phyloP scores from a whole-genome alignment of 2,329 filamentous ascomycete species.

The Amylocarpus encephaloides region DNA sequence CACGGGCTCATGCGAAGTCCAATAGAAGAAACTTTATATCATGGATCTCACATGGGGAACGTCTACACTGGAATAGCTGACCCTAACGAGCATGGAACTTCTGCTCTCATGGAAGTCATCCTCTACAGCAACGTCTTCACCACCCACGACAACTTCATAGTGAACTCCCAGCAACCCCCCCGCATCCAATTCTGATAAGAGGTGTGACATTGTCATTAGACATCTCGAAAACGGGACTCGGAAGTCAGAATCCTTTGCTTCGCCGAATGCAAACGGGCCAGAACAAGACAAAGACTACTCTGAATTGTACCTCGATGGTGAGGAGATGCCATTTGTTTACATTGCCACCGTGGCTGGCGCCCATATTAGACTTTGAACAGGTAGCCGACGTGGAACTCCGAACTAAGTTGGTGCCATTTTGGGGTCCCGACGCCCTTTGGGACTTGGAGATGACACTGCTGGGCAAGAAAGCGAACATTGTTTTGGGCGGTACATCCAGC shows the following conservation, averaged over 20 bases:
- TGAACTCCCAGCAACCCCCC: conserved; percentile 4
- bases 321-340: not conserved
- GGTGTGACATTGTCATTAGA: conserved; percentile 5
- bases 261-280: not conserved
- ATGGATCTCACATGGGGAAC: conserved; percentile 19
- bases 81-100: conserved; percentile 6
- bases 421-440: not conserved
- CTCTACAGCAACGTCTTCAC: conserved; percentile 17
- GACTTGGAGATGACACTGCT: not conserved
- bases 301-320: too few relatives aligned
- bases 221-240: conserved; percentile 1
- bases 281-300: not conserved
- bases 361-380: conserved; percentile 3
- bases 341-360: conserved; percentile 3
- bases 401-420: not conserved
- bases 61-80: conserved; percentile 19
- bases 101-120: conserved; percentile 21
- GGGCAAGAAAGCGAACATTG: not conserved
- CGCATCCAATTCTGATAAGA: not conserved
- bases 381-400: not conserved
- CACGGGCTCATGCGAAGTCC: conserved; percentile 7
- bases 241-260: conserved; percentile 14
- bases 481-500: not conserved
- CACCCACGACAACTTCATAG: conserved; percentile 16
- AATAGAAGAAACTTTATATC: conserved; percentile 6